These are phyloP conservation scores for Hypoxylon intermedium DNA, from an alignment of 495 filamentous ascomycete genomes.

Conservation along the genomic window DNA sequence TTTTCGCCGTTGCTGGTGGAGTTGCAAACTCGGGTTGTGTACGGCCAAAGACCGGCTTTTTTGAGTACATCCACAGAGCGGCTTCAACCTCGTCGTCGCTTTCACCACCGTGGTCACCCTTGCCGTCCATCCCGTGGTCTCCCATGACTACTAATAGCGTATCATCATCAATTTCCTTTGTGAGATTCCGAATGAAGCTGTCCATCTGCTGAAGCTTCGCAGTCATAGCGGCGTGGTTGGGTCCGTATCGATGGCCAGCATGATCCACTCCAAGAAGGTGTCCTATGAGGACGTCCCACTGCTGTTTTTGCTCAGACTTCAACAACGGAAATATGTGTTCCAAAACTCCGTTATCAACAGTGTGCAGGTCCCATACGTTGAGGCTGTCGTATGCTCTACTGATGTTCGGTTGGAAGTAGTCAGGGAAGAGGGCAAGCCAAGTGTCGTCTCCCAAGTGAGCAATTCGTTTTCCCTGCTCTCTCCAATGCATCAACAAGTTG, in stretches of 20 bases:
- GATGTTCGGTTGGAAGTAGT: constrained; percentile 84
- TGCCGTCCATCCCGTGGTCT: constrained; percentile 97
- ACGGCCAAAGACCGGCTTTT: constrained; percentile 79
- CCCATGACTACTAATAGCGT: constrained; percentile 96
- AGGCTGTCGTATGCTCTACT: constrained; percentile 92
- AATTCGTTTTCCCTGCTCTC: constrained; percentile 78
- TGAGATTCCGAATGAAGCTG: constrained; percentile 71
- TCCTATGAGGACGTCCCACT: constrained; percentile 92
- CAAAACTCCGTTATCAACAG: constrained; percentile 94
- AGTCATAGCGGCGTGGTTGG: constrained; percentile 89
- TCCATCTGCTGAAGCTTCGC: constrained; percentile 95
- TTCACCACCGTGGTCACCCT: constrained; percentile 97
- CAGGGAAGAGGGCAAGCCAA: constrained; percentile 91
- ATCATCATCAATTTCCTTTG: constrained; percentile 76
- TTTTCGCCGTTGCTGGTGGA: constrained; percentile 77
- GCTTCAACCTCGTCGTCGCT: constrained; percentile 94
- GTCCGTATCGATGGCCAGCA: constrained; percentile 94
- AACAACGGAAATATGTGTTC: constrained; percentile 90
- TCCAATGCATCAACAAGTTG: constrained; percentile 86
- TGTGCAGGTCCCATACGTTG: constrained; percentile 97
- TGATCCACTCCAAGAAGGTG: constrained; percentile 97
- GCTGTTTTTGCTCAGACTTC: constrained; percentile 62
- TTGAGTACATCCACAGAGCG: constrained; percentile 98
- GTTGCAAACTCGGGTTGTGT: constrained; percentile 63
- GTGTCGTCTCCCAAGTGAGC: constrained; percentile 97